Conservation (phyloP, 2,329 filamentous ascomycete genomes). For the Teratosphaeria viscida region DNA sequence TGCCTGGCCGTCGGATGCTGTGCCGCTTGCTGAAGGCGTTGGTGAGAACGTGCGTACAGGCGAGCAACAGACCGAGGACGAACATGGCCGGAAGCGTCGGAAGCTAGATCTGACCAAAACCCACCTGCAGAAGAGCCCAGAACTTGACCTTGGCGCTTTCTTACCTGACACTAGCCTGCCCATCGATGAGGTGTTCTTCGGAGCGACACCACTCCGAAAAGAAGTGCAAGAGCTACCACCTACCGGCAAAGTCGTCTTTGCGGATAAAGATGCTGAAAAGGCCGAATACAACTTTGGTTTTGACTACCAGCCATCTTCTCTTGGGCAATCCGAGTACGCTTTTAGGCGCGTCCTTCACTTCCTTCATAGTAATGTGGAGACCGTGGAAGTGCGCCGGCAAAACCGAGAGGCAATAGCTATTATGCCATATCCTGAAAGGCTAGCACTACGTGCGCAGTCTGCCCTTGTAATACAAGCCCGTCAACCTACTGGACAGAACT, state of each 20-base stretch:
- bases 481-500: constrained; percentile 3
- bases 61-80: constrained; percentile 20
- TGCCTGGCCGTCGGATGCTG: constrained; percentile 9
- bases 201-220: constrained; percentile 16
- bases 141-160: constrained; percentile 3
- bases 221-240: constrained; percentile 9
- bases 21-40: constrained; percentile 4
- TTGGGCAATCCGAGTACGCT: constrained; percentile 18
- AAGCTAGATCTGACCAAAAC: constrained; percentile 17
- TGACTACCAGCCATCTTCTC: constrained; percentile 2
- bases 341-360: constrained; percentile 19
- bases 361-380: constrained; percentile 10
- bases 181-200: constrained; percentile 27
- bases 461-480: constrained; percentile 19
- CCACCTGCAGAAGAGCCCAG: not conserved
- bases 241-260: constrained; percentile 5
- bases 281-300: constrained; percentile 17
- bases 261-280: constrained; percentile 6
- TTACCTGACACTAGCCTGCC: constrained; percentile 13
- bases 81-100: constrained; percentile 24
- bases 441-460: constrained; percentile 17
- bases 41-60: constrained; percentile 13
- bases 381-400: constrained; percentile 9
- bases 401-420: constrained; percentile 18
- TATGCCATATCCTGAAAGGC: constrained; percentile 20